Conservation (phyloP, 2,329 filamentous ascomycete genomes). For the Cladosporium sp. region DNA sequence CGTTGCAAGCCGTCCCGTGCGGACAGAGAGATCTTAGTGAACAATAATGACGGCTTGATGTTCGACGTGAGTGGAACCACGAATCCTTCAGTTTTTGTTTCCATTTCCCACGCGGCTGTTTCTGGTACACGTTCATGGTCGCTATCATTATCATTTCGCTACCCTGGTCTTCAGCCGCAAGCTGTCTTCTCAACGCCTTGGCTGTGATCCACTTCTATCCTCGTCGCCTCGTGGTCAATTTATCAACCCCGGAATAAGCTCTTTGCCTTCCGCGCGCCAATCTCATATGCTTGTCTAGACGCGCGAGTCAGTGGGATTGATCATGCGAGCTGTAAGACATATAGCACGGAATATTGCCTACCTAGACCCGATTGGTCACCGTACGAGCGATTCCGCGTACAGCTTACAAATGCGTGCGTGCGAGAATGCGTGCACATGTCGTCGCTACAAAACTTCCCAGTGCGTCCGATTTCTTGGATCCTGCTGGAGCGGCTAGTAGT, state of each 20-base stretch:
- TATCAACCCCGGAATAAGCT: background rate
- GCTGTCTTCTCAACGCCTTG: background rate
- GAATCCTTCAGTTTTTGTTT: background rate
- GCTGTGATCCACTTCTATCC: background rate
- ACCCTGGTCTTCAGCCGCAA: background rate
- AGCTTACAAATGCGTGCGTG: constrained; percentile 11
- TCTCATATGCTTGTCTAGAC: background rate
- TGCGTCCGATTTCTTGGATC: background rate
- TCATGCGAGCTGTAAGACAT: constrained; percentile 4
- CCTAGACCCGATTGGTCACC: background rate
- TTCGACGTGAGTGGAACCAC: background rate
- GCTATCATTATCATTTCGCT: background rate
- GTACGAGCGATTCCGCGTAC: background rate
- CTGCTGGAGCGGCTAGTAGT: background rate
- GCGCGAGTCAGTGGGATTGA: constrained; percentile 4
- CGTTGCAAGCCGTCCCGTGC: background rate
- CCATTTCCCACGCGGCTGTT: background rate
- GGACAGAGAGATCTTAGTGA: background rate
- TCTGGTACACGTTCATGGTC: background rate
- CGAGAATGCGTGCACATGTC: background rate
- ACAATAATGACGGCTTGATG: background rate
- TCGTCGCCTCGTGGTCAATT: background rate
- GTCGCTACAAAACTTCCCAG: background rate
- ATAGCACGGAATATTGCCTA: background rate
- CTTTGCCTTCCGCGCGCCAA: background rate